These are phyloP conservation scores for Tubosaeta sp. DNA, from an alignment of 768 basidiomycete species.

Conservation along the genomic window DNA sequence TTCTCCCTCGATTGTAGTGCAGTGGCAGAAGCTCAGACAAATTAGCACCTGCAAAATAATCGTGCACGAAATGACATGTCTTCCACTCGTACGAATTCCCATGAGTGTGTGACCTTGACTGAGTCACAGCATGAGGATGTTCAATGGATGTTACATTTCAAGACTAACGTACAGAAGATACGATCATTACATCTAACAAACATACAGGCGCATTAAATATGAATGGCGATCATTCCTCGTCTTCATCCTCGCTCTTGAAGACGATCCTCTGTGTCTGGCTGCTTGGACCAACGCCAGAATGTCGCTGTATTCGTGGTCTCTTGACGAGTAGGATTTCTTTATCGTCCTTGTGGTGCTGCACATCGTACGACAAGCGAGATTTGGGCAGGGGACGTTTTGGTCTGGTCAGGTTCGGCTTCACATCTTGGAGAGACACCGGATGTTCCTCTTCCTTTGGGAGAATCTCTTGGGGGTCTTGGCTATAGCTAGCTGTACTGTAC, in stretches of 20 bases:
- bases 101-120: not conserved
- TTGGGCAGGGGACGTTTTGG: conserved; percentile 29
- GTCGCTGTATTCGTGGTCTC: conserved; percentile 22
- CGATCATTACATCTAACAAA: not conserved
- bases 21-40: too few relatives aligned
- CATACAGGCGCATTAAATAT: not conserved
- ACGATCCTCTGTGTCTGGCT: not conserved
- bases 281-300: conserved; percentile 14
- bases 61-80: too few relatives aligned
- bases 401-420: conserved; percentile 6
- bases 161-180: conserved; percentile 5
- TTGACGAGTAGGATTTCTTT: conserved; percentile 10
- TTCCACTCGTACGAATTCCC: too few relatives aligned
- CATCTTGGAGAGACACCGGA: conserved; percentile 12
- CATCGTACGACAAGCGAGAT: conserved; percentile 9
- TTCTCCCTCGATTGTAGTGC: too few relatives aligned
- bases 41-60: too few relatives aligned
- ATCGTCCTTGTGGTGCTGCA: conserved; percentile 3
- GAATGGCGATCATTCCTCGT: conserved; percentile 7
- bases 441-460: conserved; percentile 22
- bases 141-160: not conserved
- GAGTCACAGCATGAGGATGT: not conserved
- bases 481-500: conserved; percentile 1
- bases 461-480: conserved; percentile 11
- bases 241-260: conserved; percentile 15